These are phyloP conservation scores for Chloris gayana DNA, from an alignment of 176 grass and related monocot species.

Conservation along the genomic window DNA sequence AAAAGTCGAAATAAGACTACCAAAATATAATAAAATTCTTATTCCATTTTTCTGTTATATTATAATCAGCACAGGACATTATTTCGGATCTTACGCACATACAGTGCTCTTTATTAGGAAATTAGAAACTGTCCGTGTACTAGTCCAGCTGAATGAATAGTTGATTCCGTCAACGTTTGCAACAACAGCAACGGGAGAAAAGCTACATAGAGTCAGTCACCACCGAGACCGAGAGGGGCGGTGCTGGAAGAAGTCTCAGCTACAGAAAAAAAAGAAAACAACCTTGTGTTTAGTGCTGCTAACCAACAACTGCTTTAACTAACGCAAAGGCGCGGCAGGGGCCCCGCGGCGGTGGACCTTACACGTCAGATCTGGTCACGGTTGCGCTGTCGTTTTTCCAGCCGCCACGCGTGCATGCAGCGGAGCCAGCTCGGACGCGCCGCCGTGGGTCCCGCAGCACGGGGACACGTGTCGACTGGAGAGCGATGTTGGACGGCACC, in stretches of 20 bases:
- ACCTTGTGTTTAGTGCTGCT: background rate
- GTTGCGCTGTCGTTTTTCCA: constrained; percentile 5
- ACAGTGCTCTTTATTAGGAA: too few species aligned
- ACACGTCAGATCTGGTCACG: constrained; percentile 25
- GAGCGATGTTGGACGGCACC: background rate
- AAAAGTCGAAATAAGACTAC: too few species aligned
- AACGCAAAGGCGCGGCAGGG: background rate
- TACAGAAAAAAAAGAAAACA: background rate
- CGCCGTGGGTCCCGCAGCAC: background rate
- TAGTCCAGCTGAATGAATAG: background rate
- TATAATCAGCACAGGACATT: too few species aligned
- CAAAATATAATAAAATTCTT: too few species aligned
- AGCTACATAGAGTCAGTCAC: too few species aligned
- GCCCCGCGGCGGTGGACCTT: background rate
- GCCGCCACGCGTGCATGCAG: constrained; percentile 7
- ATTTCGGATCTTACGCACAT: too few species aligned
- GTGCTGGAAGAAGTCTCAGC: background rate
- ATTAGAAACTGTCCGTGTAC: too few species aligned
- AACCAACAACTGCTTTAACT: constrained; percentile 25
- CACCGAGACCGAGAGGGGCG: background rate
- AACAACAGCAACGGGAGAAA: background rate
- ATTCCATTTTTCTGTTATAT: too few species aligned
- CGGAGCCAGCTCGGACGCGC: constrained; percentile 33
- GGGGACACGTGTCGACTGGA: background rate
- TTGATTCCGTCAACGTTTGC: constrained; percentile 10